Evolutionary conservation across 2,329 filamentous ascomycete species (phyloP), one percentile per base, ranked within the genome.

Genomic region (Fusarium verrucosum): DNA sequence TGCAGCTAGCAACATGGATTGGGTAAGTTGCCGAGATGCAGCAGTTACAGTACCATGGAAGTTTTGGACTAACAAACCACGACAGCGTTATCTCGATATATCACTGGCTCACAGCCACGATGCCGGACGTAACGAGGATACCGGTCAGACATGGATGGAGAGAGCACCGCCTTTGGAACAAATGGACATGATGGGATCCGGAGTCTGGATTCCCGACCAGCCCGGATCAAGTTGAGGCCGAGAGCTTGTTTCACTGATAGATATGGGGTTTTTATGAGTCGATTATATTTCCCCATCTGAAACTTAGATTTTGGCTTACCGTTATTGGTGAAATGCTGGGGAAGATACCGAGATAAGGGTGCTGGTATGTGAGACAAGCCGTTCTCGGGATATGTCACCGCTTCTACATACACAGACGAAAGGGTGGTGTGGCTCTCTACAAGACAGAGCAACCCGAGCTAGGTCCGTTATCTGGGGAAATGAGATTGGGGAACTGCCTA

Each of bases 1-100:
- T 13, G 65, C 69, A 46, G 65, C 62, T 26, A 68, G 74, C 22
- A 72, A 70, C 50, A 75, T 79, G 72, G 77, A 79, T 56, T 79
- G 77, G 77, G 77, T 79, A 67, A 62, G 76, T 73, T 32, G 19
- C 13, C 16, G 43, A 45, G 38, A 32, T 43, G 10, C 19, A 30
- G 7, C 32, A 54, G n/a, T 32, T n/a, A 8, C 23, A 46, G 23
- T 16, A 25, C 41, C 17, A 30, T 20, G 22, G 22, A 41, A 42
- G 44, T 22, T 11, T 45, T 41, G 25, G n/a, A 36, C 54, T 69
- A 37, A 69, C 50, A 23, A n/a, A 52, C 25, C 10, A 20, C 17
- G 22, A 46, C 38, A 75, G 74, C 73, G 74, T 35, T 74, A 70
- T 64, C 71, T 76, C 25, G 75, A 77, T 59, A 72, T 73, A 36